Evolutionary conservation across 495 filamentous ascomycete genomes (phyloP).

Genomic region (Aspergillus ellipticus): DNA sequence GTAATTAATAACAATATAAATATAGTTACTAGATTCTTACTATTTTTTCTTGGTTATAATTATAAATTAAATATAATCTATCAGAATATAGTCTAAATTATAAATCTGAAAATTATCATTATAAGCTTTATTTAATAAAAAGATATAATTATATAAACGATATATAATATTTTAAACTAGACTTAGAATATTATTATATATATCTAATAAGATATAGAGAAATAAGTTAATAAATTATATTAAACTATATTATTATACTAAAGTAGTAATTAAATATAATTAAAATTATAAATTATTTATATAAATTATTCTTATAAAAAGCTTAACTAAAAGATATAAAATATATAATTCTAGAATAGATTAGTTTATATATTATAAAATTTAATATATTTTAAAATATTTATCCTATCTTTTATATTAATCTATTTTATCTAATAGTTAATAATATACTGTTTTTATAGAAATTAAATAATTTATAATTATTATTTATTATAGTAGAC

Average conservation of each 20-base stretch:
- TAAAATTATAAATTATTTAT: neutral
- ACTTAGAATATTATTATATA: no score
- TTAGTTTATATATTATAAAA: neutral
- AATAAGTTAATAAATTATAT: no score
- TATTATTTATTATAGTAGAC: neutral
- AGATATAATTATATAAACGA: no score
- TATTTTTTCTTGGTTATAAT: no score
- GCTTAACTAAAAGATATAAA: neutral
- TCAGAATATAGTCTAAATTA: no score
- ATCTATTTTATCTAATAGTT: neutral
- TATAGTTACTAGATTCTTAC: no score
- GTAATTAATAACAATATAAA: no score
- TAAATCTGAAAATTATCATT: no score
- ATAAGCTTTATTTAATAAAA: no score
- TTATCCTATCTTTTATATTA: neutral
- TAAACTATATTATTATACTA: neutral
- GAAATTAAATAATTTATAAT: neutral
- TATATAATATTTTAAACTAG: no score
- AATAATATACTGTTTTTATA: slow-evolving; percentile 1
- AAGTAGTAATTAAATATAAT: neutral
- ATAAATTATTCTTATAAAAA: neutral
- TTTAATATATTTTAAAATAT: neutral
- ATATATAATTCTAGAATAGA: neutral
- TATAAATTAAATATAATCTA: no score
- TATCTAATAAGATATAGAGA: no score